Evolutionary conservation across 495 filamentous ascomycete species (phyloP).

Genomic region (Tuber magnatum): DNA sequence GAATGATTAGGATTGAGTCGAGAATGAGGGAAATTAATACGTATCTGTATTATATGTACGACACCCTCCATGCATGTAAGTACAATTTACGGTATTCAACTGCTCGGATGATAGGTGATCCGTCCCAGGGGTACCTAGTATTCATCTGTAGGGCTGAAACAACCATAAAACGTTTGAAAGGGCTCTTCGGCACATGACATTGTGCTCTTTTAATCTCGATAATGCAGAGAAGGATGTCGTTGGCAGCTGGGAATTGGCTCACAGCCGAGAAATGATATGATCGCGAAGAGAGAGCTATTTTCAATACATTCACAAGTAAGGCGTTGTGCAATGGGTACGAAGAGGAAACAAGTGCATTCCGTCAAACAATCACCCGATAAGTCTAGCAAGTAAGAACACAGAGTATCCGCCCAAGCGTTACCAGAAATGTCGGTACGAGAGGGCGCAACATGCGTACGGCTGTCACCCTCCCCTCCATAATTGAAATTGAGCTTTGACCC

Average conservation of each 20-base stretch:
- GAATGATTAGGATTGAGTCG: background rate
- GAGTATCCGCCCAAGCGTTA: background rate
- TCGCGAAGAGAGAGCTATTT: background rate
- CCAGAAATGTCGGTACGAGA: background rate
- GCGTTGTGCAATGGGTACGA: background rate
- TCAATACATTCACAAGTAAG: background rate
- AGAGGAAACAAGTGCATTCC: background rate
- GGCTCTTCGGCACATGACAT: background rate
- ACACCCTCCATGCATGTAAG: background rate
- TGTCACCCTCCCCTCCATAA: background rate
- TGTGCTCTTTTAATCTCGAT: background rate
- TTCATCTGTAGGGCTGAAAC: background rate
- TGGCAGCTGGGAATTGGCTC: background rate
- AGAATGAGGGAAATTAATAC: background rate
- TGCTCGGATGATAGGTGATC: background rate
- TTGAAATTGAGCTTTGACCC: background rate
- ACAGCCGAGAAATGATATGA: background rate
- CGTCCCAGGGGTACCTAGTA: background rate
- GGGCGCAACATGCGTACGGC: background rate
- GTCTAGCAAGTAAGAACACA: background rate
- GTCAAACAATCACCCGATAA: background rate
- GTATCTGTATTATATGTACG: background rate
- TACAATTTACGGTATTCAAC: background rate
- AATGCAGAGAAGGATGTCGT: background rate
- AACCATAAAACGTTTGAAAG: background rate